These are phyloP conservation scores for Sporothrix humicola DNA, from an alignment of 2,329 filamentous ascomycete genomes.

Conservation along the genomic window DNA sequence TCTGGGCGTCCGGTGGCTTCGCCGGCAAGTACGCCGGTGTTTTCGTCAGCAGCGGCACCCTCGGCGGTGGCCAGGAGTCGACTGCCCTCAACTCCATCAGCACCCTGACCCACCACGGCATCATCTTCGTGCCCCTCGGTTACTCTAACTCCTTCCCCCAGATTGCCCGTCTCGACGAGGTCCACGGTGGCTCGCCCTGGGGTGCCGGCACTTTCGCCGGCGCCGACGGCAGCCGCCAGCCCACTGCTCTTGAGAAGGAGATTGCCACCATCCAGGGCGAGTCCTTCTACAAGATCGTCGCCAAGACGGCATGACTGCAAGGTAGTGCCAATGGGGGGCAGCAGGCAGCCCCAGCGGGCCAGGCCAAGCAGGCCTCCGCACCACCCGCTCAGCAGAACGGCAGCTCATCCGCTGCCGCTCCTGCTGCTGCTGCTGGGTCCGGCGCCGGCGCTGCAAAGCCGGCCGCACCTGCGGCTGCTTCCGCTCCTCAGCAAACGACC, in stretches of 20 bases:
- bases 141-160: slow-evolving; percentile 79
- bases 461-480: background rate
- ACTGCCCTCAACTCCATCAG: slow-evolving; percentile 82
- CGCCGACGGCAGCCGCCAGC: slow-evolving; percentile 82
- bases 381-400: slow-evolving; percentile 2
- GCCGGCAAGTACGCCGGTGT: slow-evolving; percentile 89
- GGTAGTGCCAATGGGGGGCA: slow-evolving; percentile 50
- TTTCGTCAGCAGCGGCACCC: slow-evolving; percentile 85
- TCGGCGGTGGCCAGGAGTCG: slow-evolving; percentile 90
- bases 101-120: slow-evolving; percentile 89
- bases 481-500: slow-evolving; percentile 37
- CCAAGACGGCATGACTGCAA: slow-evolving; percentile 80
- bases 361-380: slow-evolving; percentile 35
- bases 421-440: slow-evolving; percentile 29
- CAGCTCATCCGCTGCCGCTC: background rate
- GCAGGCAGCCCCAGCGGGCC: slow-evolving; percentile 41
- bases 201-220: slow-evolving; percentile 88
- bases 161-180: slow-evolving; percentile 74
- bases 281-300: slow-evolving; percentile 77
- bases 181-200: slow-evolving; percentile 89
- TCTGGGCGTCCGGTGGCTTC: slow-evolving; percentile 79
- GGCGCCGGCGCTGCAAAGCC: slow-evolving; percentile 36
- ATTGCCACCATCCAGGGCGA: slow-evolving; percentile 84
- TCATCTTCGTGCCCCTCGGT: slow-evolving; percentile 94
- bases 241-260: slow-evolving; percentile 73